Evolutionary conservation across 495 filamentous ascomycete species (phyloP).

Genomic region (Amniculicola lignicola): DNA sequence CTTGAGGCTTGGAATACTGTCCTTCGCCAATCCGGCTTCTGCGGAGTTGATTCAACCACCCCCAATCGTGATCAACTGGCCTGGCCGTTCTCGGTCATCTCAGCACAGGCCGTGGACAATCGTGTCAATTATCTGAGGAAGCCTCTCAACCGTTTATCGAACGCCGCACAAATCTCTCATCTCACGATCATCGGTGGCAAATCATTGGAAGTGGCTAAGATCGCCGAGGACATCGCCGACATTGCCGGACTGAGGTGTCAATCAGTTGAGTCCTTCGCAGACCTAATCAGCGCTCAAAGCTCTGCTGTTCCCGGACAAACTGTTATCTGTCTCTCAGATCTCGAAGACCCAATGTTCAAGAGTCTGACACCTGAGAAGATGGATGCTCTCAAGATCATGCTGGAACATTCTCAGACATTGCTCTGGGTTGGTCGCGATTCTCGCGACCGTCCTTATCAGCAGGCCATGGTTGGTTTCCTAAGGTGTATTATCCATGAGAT

Average conservation of each 20-base stretch:
- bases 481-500: not conserved
- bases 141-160: not conserved
- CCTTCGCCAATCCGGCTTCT: not conserved
- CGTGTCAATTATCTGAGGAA: constrained; percentile 1
- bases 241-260: not conserved
- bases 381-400: constrained; percentile 32
- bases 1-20: not conserved
- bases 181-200: constrained; percentile 2
- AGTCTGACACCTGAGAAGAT: constrained; percentile 24
- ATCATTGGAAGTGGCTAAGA: constrained; percentile 30
- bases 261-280: not conserved
- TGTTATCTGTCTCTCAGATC: constrained; percentile 36
- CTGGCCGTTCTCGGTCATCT: not conserved
- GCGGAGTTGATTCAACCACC: constrained; percentile 5
- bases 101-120: constrained; percentile 7
- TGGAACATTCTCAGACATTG: constrained; percentile 9
- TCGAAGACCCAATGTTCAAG: constrained; percentile 20
- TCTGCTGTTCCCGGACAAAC: constrained; percentile 7
- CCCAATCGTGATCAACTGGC: not conserved
- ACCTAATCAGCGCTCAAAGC: too few relatives aligned
- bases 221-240: constrained; percentile 52
- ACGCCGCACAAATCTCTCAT: not conserved
- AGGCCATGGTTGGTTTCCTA: constrained; percentile 4
- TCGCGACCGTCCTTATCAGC: not conserved
- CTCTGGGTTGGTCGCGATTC: constrained; percentile 41